Percentiles rank a stretch among this genome's conserved stretches.
Conservation (phyloP, 345 rosid genomes). For the Draba incana region DNA sequence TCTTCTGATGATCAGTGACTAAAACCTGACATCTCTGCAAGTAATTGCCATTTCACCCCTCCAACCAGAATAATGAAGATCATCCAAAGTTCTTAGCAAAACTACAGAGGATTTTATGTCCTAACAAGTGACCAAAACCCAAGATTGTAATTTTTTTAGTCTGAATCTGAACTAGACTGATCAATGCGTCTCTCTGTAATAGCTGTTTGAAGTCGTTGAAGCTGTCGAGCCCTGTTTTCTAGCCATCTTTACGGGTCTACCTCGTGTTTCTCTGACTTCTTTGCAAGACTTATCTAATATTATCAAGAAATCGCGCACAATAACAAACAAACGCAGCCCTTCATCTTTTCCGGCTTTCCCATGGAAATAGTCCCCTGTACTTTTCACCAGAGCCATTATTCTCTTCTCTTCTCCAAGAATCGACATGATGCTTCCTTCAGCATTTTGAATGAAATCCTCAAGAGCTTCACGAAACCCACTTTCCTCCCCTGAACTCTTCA, state of each 20-base stretch:
- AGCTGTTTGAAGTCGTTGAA: constrained; percentile 71
- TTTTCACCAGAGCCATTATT: constrained; percentile 83
- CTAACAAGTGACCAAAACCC: constrained; percentile 19
- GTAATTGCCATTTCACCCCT: not conserved
- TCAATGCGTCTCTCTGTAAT: constrained; percentile 61
- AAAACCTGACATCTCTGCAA: constrained; percentile 26
- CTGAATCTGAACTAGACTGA: constrained; percentile 63
- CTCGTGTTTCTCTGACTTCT: constrained; percentile 72
- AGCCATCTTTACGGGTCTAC: constrained; percentile 48
- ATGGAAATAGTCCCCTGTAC: constrained; percentile 94
- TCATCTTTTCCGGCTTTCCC: constrained; percentile 95
- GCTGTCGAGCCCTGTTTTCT: constrained; percentile 56
- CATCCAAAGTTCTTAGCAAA: constrained; percentile 28
- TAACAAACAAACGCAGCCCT: constrained; percentile 74
- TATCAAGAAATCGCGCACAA: constrained; percentile 82
- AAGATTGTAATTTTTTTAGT: constrained; percentile 45
- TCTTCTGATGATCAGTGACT: constrained; percentile 21
- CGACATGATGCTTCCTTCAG: constrained; percentile 64
- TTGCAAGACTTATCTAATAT: constrained; percentile 84
- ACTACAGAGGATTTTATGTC: constrained; percentile 21
- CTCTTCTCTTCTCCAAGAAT: constrained; percentile 85
- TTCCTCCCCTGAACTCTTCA: constrained; percentile 68
- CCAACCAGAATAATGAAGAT: not conserved
- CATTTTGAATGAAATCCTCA: constrained; percentile 77
- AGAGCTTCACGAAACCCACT: constrained; percentile 74